Base-by-base conservation (phyloP, 345 rosid species). In the Boechera stricta region DNA sequence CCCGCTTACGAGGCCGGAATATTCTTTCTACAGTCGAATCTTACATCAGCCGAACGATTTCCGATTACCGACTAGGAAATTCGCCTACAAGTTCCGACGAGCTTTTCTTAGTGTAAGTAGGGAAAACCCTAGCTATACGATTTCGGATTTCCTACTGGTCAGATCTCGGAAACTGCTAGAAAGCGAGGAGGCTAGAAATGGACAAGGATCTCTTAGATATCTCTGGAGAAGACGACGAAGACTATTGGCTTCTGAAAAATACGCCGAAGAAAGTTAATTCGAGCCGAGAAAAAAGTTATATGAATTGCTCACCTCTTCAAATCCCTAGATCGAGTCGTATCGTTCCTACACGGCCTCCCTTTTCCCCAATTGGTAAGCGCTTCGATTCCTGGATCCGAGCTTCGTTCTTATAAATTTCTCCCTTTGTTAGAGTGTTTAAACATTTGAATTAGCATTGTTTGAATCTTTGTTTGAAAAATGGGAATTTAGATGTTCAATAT, bases 291-390 rank as follows among this genome's bases (percentile, higher is more conserved):
- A 79, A 28, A 59, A 51, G 84, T 66, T 73, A 24, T 69, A 84
- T 91, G 77, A 71, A 92, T 38, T 84, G 87, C 80, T 93, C 94
- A 4, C 97, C 97, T 58, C 86, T 93, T 45, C 89, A 79, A 52
- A 76, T 81, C 72, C 87, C 82, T 64, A 81, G 72, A 79, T 84
- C 93, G 9, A 83, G 11, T 38, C 79, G 63, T 9, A 21, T 51
- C 41, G 38, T 52, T 47, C 64, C 71, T 64, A 28, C 71, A 64
- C 83, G 82, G 26, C 67, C 79, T 75, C 78, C 63, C 53, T 64
- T 61, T 18, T 71, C 82, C 73, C 76, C 80, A 66, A 45, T 71
- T 41, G 84, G 85, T 86, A 82, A 79, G 82, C 74, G 64, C 64
- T 75, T 81, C 57, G 0, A 5, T 7, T 18, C 58, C 41, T 57